Evolutionary conservation across 2,329 filamentous ascomycete genomes (phyloP).

Genomic region (Rhexocercosporidium sp.): DNA sequence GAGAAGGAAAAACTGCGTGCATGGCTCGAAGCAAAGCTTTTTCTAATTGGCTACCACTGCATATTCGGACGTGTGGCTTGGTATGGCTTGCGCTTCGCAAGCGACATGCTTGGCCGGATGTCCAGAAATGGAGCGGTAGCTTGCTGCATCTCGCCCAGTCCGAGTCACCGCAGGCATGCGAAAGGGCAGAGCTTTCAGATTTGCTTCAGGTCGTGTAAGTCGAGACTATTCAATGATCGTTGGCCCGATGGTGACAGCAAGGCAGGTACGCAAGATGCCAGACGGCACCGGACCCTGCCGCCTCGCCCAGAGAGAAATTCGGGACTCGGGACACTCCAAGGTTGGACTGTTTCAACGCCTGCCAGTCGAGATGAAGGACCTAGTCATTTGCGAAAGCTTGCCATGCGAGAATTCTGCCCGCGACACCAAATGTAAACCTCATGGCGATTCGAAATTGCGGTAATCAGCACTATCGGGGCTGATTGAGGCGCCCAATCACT

Average conservation of each 20-base stretch:
- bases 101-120: not conserved
- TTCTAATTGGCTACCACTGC: not conserved
- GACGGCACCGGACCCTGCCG: not conserved
- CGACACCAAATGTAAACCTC: slow-evolving; percentile 5
- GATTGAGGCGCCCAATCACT: not conserved
- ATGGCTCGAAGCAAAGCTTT: slow-evolving; percentile 2
- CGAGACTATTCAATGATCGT: not conserved
- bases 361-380: slow-evolving; percentile 20
- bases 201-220: not conserved
- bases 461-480: slow-evolving; percentile 14
- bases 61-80: slow-evolving; percentile 10
- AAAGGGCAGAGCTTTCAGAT: not conserved
- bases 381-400: slow-evolving; percentile 10
- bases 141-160: not conserved
- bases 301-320: not conserved
- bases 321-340: not conserved
- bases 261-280: not conserved
- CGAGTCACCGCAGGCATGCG: not conserved
- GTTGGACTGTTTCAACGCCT: slow-evolving; percentile 14
- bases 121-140: not conserved
- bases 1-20: not conserved
- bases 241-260: not conserved
- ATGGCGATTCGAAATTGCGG: slow-evolving; percentile 5
- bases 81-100: slow-evolving; percentile 15
- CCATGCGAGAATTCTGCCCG: too few relatives aligned